phyloP scores from a whole-genome alignment of 768 basidiomycete genomes.

The Multifurca ochricompacta region DNA sequence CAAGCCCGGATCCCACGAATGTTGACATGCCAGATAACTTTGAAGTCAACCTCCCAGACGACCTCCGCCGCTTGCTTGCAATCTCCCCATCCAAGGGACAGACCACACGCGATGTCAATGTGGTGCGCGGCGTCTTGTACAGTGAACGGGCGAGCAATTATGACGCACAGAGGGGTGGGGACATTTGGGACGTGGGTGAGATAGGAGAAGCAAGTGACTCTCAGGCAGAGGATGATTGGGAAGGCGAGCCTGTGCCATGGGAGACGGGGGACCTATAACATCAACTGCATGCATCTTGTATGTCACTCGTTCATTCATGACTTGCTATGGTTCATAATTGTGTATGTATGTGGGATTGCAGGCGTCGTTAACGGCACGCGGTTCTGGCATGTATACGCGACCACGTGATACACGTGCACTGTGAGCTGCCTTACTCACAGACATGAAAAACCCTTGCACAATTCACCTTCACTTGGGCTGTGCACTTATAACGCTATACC shows the following conservation, averaged over 20 bases:
- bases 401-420: slow-evolving; percentile 21
- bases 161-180: slow-evolving; percentile 56
- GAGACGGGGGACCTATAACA: slow-evolving; percentile 64
- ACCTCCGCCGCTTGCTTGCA: slow-evolving; percentile 56
- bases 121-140: slow-evolving; percentile 55
- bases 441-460: background rate
- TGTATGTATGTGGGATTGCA: slow-evolving; percentile 4
- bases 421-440: slow-evolving; percentile 2
- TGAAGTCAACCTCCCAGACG: slow-evolving; percentile 56
- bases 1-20: slow-evolving; percentile 18
- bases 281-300: slow-evolving; percentile 13
- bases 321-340: slow-evolving; percentile 11
- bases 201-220: slow-evolving; percentile 31
- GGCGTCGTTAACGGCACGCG: slow-evolving; percentile 3
- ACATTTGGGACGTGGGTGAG: slow-evolving; percentile 74
- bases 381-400: slow-evolving; percentile 12
- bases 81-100: slow-evolving; percentile 40
- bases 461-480: slow-evolving; percentile 5
- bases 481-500: slow-evolving; percentile 2
- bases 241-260: slow-evolving; percentile 78
- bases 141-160: slow-evolving; percentile 49
- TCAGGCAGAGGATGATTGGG: slow-evolving; percentile 45
- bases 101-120: slow-evolving; percentile 23
- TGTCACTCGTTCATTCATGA: slow-evolving; percentile 26
- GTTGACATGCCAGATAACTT: slow-evolving; percentile 34